Percentiles rank a stretch among this genome's conserved stretches.
Conservation (phyloP, 83 land plant genomes). For the Diphasiastrum complanatum region DNA sequence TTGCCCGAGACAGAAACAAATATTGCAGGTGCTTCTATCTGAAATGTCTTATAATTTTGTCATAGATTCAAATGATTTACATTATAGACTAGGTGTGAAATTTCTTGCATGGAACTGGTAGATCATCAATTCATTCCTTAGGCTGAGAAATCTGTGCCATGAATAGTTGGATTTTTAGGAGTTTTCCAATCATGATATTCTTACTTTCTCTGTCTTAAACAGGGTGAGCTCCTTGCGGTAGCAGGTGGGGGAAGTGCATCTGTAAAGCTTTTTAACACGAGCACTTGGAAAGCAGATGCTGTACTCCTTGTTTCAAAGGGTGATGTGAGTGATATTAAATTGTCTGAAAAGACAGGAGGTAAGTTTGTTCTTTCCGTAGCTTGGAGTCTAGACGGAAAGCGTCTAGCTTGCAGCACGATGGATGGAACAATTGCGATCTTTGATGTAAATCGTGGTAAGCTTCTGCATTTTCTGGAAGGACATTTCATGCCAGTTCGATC, state of each 20-base stretch:
- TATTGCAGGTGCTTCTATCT: too few relatives aligned
- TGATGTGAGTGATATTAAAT: constrained; percentile 38
- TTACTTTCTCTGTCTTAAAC: too few relatives aligned
- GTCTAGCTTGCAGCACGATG: constrained; percentile 91
- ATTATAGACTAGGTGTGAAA: too few relatives aligned
- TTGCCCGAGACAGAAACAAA: too few relatives aligned
- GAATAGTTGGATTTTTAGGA: not conserved
- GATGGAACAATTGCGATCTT: constrained; percentile 87
- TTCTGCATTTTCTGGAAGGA: constrained; percentile 78
- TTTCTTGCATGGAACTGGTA: too few relatives aligned
- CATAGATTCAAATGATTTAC: too few relatives aligned
- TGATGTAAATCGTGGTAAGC: constrained; percentile 70
- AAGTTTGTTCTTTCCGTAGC: constrained; percentile 93
- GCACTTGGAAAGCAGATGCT: constrained; percentile 53
- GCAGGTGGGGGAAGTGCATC: constrained; percentile 96
- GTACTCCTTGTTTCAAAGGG: constrained; percentile 65
- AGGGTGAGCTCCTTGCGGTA: constrained; percentile 84
- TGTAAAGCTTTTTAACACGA: constrained; percentile 83
- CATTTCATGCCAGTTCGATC: constrained; percentile 92
- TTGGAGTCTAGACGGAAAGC: constrained; percentile 86
- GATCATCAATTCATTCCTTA: too few relatives aligned
- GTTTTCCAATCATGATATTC: too few relatives aligned
- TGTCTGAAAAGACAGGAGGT: constrained; percentile 58
- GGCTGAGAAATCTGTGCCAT: too few relatives aligned
- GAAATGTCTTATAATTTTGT: too few relatives aligned